Percentiles rank a stretch among this genome's conserved stretches.
phyloP scores from a whole-genome alignment of 2,329 filamentous ascomycete genomes.

The Fusarium torulosum region DNA sequence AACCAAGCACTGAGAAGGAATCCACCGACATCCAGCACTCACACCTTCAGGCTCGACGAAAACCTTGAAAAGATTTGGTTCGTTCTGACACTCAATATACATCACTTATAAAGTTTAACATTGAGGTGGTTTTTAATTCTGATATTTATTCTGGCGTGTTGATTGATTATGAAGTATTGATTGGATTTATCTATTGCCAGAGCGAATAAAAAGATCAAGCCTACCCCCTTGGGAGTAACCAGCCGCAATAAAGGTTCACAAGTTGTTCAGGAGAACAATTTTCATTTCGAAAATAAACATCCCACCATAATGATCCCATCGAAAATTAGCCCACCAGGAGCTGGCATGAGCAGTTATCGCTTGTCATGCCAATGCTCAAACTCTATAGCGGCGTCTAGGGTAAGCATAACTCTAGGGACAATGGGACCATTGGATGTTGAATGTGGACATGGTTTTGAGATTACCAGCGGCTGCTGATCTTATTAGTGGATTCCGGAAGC shows the following conservation, averaged over 20 bases:
- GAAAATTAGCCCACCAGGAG: not conserved
- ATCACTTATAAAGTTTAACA: not conserved
- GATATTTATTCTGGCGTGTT: no score
- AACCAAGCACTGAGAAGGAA: no score
- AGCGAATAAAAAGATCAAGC: not conserved
- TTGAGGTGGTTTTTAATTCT: no score
- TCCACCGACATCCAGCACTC: no score
- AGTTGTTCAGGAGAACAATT: no score
- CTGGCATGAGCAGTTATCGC: not conserved
- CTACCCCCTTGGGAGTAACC: not conserved
- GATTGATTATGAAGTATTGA: no score
- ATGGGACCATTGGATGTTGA: constrained; percentile 17
- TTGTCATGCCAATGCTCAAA: not conserved
- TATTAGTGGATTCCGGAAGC: constrained; percentile 40
- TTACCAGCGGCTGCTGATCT: constrained; percentile 27
- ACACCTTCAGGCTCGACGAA: no score
- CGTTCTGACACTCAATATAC: not conserved
- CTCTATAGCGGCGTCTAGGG: constrained; percentile 15
- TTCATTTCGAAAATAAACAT: no score
- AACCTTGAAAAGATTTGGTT: no score
- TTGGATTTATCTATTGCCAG: not conserved
- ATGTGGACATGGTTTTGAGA: constrained; percentile 24
- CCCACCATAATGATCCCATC: not conserved
- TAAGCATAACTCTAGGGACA: constrained; percentile 4
- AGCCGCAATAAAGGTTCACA: no score